A percentile compares a stretch with the other conserved stretches of the same genome.
Evolutionary conservation across 495 filamentous ascomycete species (phyloP).

Genomic region (Pyrenula aspistea): DNA sequence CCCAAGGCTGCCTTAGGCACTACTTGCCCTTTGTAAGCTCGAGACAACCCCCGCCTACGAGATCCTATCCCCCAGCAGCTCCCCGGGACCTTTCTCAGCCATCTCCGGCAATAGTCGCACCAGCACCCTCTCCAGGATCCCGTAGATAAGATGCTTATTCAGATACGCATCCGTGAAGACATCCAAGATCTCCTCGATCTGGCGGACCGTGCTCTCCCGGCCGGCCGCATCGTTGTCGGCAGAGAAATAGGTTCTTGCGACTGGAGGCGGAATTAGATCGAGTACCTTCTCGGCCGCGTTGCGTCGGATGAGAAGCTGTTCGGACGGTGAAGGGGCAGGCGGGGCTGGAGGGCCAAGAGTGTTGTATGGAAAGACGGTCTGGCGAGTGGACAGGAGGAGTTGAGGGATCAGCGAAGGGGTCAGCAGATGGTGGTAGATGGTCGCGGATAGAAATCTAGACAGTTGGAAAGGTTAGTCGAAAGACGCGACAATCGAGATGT

Average conservation of each 20-base stretch:
- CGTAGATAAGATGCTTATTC: slow-evolving; percentile 81
- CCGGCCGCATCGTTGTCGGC: slow-evolving; percentile 12
- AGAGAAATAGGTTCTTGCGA: slow-evolving; percentile 27
- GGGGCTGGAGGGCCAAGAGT: slow-evolving; percentile 25
- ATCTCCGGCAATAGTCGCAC: slow-evolving; percentile 76
- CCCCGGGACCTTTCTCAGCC: slow-evolving; percentile 54
- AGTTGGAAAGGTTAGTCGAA: not conserved
- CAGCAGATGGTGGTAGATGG: slow-evolving; percentile 51
- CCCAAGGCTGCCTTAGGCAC: too few species aligned
- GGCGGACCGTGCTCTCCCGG: slow-evolving; percentile 16
- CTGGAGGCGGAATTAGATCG: slow-evolving; percentile 27
- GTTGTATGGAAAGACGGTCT: slow-evolving; percentile 71
- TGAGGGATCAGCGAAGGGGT: slow-evolving; percentile 58
- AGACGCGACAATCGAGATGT: too few species aligned
- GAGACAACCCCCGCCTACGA: not conserved
- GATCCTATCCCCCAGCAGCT: slow-evolving; percentile 57
- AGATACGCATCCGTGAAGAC: slow-evolving; percentile 70
- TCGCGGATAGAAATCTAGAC: slow-evolving; percentile 62
- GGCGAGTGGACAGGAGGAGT: slow-evolving; percentile 59
- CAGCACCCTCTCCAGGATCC: slow-evolving; percentile 64
- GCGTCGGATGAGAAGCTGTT: slow-evolving; percentile 39
- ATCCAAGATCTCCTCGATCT: slow-evolving; percentile 52
- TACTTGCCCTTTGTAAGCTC: not conserved
- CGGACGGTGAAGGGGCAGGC: slow-evolving; percentile 19
- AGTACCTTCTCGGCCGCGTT: slow-evolving; percentile 41